Conservation (phyloP, 1,284 basidiomycete genomes). For the Lignosus rhinocerotis region DNA sequence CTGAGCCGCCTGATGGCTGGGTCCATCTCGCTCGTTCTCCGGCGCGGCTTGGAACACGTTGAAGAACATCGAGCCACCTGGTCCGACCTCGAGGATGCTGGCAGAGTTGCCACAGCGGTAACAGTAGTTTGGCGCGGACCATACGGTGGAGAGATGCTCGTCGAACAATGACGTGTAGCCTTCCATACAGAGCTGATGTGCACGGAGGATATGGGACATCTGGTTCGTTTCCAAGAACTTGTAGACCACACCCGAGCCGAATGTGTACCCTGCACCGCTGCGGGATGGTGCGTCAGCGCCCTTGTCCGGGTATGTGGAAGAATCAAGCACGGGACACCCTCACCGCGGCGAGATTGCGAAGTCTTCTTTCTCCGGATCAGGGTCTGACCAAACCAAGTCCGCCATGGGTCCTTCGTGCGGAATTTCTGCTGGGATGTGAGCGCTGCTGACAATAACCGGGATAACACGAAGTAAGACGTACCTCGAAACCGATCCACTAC, state of each 20-base stretch:
- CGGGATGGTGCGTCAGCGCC: slow-evolving; percentile 15
- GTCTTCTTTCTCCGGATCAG: slow-evolving; percentile 98
- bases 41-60: slow-evolving; percentile 99
- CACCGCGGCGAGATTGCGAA: slow-evolving; percentile 98
- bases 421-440: slow-evolving; percentile 66
- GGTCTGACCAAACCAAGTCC: slow-evolving; percentile 99
- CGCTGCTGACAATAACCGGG: not conserved
- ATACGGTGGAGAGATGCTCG: slow-evolving; percentile 94
- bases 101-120: slow-evolving; percentile 98
- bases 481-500: slow-evolving; percentile 98
- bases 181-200: slow-evolving; percentile 99
- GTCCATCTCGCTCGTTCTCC: slow-evolving; percentile 91
- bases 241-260: slow-evolving; percentile 97
- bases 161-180: slow-evolving; percentile 95
- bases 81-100: slow-evolving; percentile 94
- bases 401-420: slow-evolving; percentile 99
- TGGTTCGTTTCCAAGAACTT: slow-evolving; percentile 94
- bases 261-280: slow-evolving; percentile 98
- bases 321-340: slow-evolving; percentile 25
- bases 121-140: slow-evolving; percentile 99
- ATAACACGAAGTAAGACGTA: slow-evolving; percentile 33
- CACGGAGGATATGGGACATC: slow-evolving; percentile 97
- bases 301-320: slow-evolving; percentile 9
- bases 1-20: slow-evolving; percentile 70
- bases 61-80: slow-evolving; percentile 88